Evolutionary conservation across 129 eudicot species (phyloP).

Genomic region (Mikania micrantha): DNA sequence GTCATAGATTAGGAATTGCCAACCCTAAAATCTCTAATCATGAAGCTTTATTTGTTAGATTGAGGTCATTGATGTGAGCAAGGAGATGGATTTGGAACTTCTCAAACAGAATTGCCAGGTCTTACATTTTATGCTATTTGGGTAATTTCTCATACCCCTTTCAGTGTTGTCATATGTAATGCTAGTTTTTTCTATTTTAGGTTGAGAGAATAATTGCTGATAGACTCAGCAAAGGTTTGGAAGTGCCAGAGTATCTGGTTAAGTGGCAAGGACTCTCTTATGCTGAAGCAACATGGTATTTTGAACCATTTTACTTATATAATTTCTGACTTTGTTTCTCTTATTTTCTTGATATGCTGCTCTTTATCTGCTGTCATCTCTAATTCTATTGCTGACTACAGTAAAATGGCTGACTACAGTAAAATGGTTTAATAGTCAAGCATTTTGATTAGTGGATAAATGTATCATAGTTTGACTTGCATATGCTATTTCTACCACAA

Average conservation of each 20-base stretch:
- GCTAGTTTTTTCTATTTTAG: conserved; percentile 27
- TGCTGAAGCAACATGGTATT: conserved; percentile 98
- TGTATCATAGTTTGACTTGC: background rate
- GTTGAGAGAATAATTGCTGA: conserved; percentile 97
- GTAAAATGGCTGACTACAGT: background rate
- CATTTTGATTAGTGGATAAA: background rate
- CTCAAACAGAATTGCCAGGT: conserved; percentile 96
- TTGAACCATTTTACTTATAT: background rate
- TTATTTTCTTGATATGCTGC: background rate
- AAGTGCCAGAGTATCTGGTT: conserved; percentile 82
- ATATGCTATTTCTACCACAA: background rate
- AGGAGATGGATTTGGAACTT: conserved; percentile 99
- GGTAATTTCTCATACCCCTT: conserved; percentile 1
- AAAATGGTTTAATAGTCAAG: background rate
- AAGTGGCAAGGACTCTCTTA: conserved; percentile 98
- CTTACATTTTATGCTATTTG: background rate
- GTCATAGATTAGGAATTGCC: too few relatives aligned
- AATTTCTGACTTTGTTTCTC: background rate
- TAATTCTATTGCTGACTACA: background rate
- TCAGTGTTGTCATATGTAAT: conserved; percentile 2
- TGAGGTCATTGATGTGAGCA: conserved; percentile 97
- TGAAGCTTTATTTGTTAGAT: conserved; percentile 39
- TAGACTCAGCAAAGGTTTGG: conserved; percentile 56
- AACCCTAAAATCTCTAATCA: background rate
- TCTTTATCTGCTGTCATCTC: background rate